These are phyloP conservation scores for Heterobasidion occidentale DNA, from an alignment of 1,284 basidiomycete species.

Conservation along the genomic window DNA sequence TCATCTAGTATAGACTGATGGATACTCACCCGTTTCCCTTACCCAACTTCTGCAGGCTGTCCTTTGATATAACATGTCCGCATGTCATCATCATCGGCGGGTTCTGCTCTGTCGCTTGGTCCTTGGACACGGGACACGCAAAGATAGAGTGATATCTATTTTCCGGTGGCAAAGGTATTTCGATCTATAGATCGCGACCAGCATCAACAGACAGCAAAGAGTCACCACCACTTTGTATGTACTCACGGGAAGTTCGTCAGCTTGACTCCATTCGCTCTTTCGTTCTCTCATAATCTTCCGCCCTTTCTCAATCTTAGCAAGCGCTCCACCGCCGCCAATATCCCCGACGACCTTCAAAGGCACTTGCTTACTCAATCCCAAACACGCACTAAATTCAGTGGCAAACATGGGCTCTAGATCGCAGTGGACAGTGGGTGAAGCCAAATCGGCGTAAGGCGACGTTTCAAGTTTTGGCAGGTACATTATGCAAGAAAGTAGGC, in stretches of 20 bases:
- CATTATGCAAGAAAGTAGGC: slow-evolving; percentile 70
- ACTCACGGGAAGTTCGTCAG: slow-evolving; percentile 82
- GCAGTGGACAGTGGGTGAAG: slow-evolving; percentile 58
- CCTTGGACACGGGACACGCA: slow-evolving; percentile 96
- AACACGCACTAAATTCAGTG: slow-evolving; percentile 81
- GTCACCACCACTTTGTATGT: background rate
- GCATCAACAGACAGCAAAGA: background rate
- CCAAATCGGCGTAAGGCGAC: slow-evolving; percentile 73
- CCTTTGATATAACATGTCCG: slow-evolving; percentile 90
- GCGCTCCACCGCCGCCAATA: slow-evolving; percentile 83
- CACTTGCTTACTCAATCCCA: slow-evolving; percentile 84
- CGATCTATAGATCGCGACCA: slow-evolving; percentile 53
- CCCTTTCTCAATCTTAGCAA: slow-evolving; percentile 88
- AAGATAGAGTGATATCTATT: slow-evolving; percentile 96
- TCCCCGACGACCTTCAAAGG: slow-evolving; percentile 84
- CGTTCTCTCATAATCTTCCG: slow-evolving; percentile 87
- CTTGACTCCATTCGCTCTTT: slow-evolving; percentile 87
- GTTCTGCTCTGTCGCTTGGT: slow-evolving; percentile 88
- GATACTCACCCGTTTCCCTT: slow-evolving; percentile 77
- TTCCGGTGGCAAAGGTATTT: slow-evolving; percentile 81
- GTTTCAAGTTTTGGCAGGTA: slow-evolving; percentile 64
- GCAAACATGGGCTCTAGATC: slow-evolving; percentile 80
- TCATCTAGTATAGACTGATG: background rate
- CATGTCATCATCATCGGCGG: slow-evolving; percentile 98
- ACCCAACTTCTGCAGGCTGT: slow-evolving; percentile 79